These are phyloP conservation scores for Cardamine chenopodiifolia DNA, from an alignment of 345 rosid genomes.

Conservation along the genomic window DNA sequence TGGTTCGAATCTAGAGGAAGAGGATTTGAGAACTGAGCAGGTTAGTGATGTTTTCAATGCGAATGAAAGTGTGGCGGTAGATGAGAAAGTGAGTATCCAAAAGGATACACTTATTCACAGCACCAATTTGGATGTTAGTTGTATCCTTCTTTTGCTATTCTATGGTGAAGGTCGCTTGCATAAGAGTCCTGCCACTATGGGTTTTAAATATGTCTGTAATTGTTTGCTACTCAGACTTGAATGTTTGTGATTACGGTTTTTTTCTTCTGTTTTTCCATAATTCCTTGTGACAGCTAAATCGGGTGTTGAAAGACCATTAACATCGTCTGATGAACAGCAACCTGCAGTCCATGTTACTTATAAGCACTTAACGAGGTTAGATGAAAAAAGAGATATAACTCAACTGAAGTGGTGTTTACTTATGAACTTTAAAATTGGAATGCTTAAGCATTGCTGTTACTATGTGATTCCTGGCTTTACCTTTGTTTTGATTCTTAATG, in stretches of 20 bases:
- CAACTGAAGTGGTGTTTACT: constrained; percentile 10
- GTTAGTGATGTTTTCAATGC: constrained; percentile 44
- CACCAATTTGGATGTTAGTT: constrained; percentile 46
- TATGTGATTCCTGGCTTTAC: constrained; percentile 1
- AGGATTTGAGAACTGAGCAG: constrained; percentile 42
- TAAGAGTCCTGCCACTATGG: background rate
- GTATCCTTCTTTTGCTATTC: constrained; percentile 60
- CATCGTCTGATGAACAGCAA: constrained; percentile 54
- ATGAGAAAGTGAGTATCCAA: constrained; percentile 38
- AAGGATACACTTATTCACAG: constrained; percentile 39
- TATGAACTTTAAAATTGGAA: constrained; percentile 3
- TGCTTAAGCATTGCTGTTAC: background rate
- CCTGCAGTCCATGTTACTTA: constrained; percentile 73
- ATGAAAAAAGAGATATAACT: constrained; percentile 11
- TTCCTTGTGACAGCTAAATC: constrained; percentile 53
- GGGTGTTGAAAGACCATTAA: constrained; percentile 68
- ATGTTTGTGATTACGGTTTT: constrained; percentile 20
- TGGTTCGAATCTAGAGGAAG: constrained; percentile 36
- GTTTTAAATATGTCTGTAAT: background rate
- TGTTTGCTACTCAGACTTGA: constrained; percentile 1
- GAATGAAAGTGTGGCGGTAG: constrained; percentile 47
- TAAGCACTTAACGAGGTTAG: constrained; percentile 75
- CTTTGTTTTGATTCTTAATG: background rate
- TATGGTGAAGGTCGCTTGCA: constrained; percentile 22
- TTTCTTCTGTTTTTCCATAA: constrained; percentile 51